These are phyloP conservation scores for Sphenostylis stenocarpa DNA, from an alignment of 306 rosid species.

Conservation along the genomic window DNA sequence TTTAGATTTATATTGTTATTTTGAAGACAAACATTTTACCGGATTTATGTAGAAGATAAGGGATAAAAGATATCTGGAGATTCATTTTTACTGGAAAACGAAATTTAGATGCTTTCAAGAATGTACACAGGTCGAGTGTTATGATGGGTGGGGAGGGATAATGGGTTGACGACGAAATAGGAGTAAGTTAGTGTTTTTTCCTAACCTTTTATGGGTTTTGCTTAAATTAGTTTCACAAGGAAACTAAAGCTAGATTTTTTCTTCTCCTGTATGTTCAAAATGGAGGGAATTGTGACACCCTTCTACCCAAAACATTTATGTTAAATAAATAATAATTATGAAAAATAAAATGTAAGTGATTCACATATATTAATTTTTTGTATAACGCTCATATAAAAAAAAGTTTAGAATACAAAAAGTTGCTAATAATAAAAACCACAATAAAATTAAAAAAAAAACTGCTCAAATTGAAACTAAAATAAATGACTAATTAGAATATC, in stretches of 20 bases:
- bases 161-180: not conserved
- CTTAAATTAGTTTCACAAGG: not conserved
- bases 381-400: too few relatives aligned
- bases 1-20: not conserved
- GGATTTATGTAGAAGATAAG: not conserved
- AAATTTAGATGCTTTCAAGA: not conserved
- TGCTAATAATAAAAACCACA: too few relatives aligned
- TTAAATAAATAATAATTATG: too few relatives aligned
- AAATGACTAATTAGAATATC: too few relatives aligned
- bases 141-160: constrained; percentile 2
- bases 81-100: constrained; percentile 8
- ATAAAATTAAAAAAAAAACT: too few relatives aligned
- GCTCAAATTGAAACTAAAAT: too few relatives aligned
- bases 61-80: not conserved
- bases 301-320: too few relatives aligned
- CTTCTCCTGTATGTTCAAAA: not conserved
- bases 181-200: not conserved
- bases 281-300: not conserved
- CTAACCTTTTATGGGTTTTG: constrained; percentile 5
- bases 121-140: constrained; percentile 16
- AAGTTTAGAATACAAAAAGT: too few relatives aligned
- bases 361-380: too few relatives aligned
- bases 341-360: too few relatives aligned
- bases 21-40: constrained; percentile 17
- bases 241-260: not conserved